phyloP scores from a whole-genome alignment of 352 stramenopile species.

The Globisporangium uncinulatum region DNA sequence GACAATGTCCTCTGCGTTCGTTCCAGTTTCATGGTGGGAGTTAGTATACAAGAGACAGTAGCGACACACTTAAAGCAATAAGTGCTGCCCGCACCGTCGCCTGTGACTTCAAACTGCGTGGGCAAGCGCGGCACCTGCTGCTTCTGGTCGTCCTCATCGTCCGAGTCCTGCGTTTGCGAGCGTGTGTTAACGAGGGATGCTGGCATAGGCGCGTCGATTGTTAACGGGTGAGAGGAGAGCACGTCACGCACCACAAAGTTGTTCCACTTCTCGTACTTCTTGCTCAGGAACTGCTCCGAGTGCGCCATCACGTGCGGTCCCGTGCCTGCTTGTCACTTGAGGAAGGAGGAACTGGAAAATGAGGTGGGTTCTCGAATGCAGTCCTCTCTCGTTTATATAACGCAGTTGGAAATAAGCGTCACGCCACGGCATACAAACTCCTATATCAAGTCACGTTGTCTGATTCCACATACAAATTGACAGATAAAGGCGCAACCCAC shows the following conservation, averaged over 20 bases:
- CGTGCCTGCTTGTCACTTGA: not conserved
- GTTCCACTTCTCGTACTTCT: constrained; percentile 89
- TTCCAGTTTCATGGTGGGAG: not conserved
- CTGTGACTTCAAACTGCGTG: constrained; percentile 78
- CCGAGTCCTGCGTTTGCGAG: constrained; percentile 27
- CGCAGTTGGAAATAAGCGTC: not conserved
- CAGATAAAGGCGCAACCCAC: not conserved
- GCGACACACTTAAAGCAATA: not conserved
- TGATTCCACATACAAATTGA: not conserved
- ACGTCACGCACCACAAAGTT: constrained; percentile 58
- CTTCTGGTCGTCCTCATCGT: constrained; percentile 30
- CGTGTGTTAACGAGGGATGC: too few species aligned
- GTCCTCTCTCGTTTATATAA: not conserved
- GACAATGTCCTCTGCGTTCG: constrained; percentile 55
- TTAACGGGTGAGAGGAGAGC: not conserved
- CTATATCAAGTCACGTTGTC: not conserved
- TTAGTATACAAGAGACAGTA: constrained; percentile 1
- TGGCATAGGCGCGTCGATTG: too few species aligned
- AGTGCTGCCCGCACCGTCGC: constrained; percentile 47
- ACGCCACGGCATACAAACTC: not conserved
- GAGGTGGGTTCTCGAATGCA: not conserved
- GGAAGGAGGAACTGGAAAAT: not conserved
- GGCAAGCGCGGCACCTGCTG: constrained; percentile 38
- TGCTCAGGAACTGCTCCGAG: constrained; percentile 69
- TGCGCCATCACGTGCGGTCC: constrained; percentile 17